Percentiles rank a stretch among this genome's conserved stretches.
These are phyloP conservation scores for Alternaria viburni DNA, from an alignment of 2,329 filamentous ascomycete species.

Conservation along the genomic window DNA sequence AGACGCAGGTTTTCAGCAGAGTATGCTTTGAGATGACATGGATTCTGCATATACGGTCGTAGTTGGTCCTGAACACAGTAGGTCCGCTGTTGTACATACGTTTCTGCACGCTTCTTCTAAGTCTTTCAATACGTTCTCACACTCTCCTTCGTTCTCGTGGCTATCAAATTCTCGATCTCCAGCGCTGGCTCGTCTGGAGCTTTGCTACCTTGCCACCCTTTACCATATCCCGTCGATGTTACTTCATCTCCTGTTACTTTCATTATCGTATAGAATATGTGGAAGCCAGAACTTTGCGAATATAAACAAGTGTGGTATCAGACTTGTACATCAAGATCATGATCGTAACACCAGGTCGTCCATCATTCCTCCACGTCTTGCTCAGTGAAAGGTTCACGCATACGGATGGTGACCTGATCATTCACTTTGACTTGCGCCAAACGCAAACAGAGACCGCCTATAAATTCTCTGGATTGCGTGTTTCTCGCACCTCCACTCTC, in stretches of 20 bases:
- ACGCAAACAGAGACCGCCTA: not conserved
- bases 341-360: not conserved
- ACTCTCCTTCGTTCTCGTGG: not conserved
- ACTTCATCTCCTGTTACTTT: not conserved
- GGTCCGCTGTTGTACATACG: not conserved
- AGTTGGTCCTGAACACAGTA: not conserved
- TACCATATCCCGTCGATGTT: not conserved
- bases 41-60: not conserved
- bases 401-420: not conserved
- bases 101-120: accelerated
- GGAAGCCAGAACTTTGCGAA: not conserved
- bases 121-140: not conserved
- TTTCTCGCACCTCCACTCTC: not conserved
- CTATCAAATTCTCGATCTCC: not conserved
- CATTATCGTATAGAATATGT: not conserved
- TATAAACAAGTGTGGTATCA: not conserved
- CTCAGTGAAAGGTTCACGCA: not conserved
- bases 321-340: not conserved
- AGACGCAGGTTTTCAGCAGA: not conserved
- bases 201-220: no score
- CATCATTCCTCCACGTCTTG: not conserved
- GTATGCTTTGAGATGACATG: not conserved
- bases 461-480: not conserved
- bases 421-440: not conserved
- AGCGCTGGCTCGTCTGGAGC: not conserved